Percentiles rank a stretch among this genome's conserved stretches.
These are phyloP conservation scores for Candida tunisiensis DNA, from an alignment of 1,139 yeast genomes.

Conservation along the genomic window DNA sequence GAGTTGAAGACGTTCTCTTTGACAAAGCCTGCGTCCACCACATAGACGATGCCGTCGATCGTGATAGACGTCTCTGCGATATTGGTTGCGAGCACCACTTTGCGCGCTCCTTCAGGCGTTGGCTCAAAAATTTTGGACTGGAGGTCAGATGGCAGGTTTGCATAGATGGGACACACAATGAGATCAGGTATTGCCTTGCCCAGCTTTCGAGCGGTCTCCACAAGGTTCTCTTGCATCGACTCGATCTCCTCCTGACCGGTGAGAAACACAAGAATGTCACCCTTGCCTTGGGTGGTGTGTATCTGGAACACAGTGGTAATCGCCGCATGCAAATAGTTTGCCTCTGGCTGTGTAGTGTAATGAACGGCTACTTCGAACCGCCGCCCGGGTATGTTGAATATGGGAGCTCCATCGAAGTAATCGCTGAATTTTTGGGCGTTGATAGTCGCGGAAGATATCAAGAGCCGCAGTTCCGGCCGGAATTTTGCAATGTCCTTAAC, in stretches of 20 bases:
- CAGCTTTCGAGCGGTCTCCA: constrained; percentile 45
- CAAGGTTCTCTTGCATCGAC: constrained; percentile 51
- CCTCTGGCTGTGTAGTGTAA: constrained; percentile 78
- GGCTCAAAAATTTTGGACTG: constrained; percentile 79
- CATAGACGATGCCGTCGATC: constrained; percentile 79
- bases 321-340: constrained; percentile 80
- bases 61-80: constrained; percentile 96
- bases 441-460: constrained; percentile 89
- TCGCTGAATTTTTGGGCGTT: constrained; percentile 73
- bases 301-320: constrained; percentile 69
- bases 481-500: constrained; percentile 51
- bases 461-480: constrained; percentile 51
- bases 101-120: constrained; percentile 61
- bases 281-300: constrained; percentile 51
- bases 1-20: constrained; percentile 78
- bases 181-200: constrained; percentile 49
- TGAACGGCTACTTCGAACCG: constrained; percentile 77
- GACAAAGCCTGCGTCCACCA: constrained; percentile 85
- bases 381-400: constrained; percentile 76
- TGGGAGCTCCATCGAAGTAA: constrained; percentile 71
- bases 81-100: constrained; percentile 87
- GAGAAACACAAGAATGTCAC: constrained; percentile 81
- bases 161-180: constrained; percentile 77
- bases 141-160: constrained; percentile 72
- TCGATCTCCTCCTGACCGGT: constrained; percentile 96